phyloP scores from a whole-genome alignment of 2,329 filamentous ascomycete genomes.

The Ophiosphaerella korrae region DNA sequence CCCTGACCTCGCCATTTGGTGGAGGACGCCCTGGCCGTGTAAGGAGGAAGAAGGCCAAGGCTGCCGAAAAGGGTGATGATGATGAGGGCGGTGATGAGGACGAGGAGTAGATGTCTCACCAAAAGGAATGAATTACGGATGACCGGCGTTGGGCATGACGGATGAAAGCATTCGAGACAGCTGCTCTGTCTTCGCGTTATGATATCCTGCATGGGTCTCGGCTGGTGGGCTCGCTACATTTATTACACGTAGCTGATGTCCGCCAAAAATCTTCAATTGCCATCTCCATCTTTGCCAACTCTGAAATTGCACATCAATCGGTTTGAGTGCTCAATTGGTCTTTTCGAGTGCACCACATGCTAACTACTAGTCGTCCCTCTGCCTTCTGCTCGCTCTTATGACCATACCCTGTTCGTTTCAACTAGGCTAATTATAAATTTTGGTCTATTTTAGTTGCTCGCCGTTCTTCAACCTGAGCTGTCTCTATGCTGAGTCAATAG shows the following conservation, averaged over 20 bases:
- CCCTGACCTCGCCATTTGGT: slow-evolving; percentile 95
- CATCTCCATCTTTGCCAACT: slow-evolving; percentile 12
- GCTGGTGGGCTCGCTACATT: slow-evolving; percentile 35
- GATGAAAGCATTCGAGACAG: slow-evolving; percentile 38
- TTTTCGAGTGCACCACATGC: not conserved
- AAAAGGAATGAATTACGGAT: slow-evolving; percentile 41
- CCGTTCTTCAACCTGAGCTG: not conserved
- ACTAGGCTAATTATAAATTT: too few species aligned
- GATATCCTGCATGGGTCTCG: slow-evolving; percentile 38
- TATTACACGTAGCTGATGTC: slow-evolving; percentile 31
- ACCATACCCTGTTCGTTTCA: too few species aligned
- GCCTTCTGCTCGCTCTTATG: too few species aligned
- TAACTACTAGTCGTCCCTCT: too few species aligned
- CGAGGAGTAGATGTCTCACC: slow-evolving; percentile 60
- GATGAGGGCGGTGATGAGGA: slow-evolving; percentile 89
- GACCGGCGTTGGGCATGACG: slow-evolving; percentile 45
- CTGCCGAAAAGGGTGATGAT: slow-evolving; percentile 82
- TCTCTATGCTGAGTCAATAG: not conserved
- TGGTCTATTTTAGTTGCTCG: too few species aligned
- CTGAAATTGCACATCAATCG: too few species aligned
- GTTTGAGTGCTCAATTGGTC: too few species aligned
- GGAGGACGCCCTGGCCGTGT: slow-evolving; percentile 97
- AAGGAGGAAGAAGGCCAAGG: slow-evolving; percentile 99
- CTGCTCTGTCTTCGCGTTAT: slow-evolving; percentile 34
- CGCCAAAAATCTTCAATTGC: slow-evolving; percentile 42